Evolutionary conservation across 2,329 filamentous ascomycete genomes (phyloP).

Genomic region (Nemania sp.): DNA sequence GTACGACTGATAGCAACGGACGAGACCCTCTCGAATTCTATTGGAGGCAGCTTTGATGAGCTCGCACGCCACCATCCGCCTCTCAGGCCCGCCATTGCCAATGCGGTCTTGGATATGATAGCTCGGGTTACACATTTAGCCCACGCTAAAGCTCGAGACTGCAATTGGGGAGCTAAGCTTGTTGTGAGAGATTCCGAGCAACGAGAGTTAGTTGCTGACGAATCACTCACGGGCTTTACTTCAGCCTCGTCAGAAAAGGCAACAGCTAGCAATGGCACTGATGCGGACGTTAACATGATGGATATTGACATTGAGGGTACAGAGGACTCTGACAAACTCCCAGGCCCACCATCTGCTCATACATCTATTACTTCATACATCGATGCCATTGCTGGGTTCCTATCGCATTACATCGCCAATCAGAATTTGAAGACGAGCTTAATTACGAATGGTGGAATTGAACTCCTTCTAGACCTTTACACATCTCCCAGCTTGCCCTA

Average conservation of each 20-base stretch:
- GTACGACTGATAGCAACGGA: slow-evolving; percentile 86
- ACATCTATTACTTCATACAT: slow-evolving; percentile 75
- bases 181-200: slow-evolving; percentile 71
- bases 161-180: slow-evolving; percentile 83
- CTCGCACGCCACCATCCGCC: slow-evolving; percentile 92
- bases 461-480: slow-evolving; percentile 85
- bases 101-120: slow-evolving; percentile 90
- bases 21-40: slow-evolving; percentile 72
- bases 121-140: slow-evolving; percentile 82
- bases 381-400: slow-evolving; percentile 79
- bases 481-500: slow-evolving; percentile 84
- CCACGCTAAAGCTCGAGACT: slow-evolving; percentile 73
- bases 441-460: slow-evolving; percentile 82
- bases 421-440: slow-evolving; percentile 78
- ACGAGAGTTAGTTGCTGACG: slow-evolving; percentile 68
- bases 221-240: slow-evolving; percentile 49
- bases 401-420: slow-evolving; percentile 80
- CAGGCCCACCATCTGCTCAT: slow-evolving; percentile 42
- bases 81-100: slow-evolving; percentile 82
- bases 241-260: slow-evolving; percentile 50
- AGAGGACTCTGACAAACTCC: slow-evolving; percentile 39
- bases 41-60: slow-evolving; percentile 92
- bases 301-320: slow-evolving; percentile 59
- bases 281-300: slow-evolving; percentile 74
- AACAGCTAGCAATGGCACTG: slow-evolving; percentile 55